phyloP scores from a whole-genome alignment of 257 asterid species.

The Cinchona pubescens region DNA sequence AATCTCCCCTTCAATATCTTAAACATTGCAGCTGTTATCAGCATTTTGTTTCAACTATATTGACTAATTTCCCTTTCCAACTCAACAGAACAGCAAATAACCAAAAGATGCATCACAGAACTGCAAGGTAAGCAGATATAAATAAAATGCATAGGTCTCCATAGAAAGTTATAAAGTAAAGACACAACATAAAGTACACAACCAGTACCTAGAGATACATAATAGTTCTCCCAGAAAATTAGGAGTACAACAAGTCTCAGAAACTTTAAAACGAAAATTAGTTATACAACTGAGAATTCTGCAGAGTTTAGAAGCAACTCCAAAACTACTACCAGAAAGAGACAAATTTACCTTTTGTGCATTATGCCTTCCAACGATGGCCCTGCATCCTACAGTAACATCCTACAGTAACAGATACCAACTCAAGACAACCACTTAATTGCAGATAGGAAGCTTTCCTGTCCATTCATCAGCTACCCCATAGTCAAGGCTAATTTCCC shows the following conservation, averaged over 20 bases:
- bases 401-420: conserved; percentile 19
- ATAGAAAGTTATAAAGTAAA: not conserved
- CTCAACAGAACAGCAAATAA: not conserved
- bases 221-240: not conserved
- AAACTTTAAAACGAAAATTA: not conserved
- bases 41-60: not conserved
- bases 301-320: not conserved
- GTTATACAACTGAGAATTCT: not conserved
- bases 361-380: conserved; percentile 13
- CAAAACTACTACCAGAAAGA: not conserved
- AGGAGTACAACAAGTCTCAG: not conserved
- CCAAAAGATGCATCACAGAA: not conserved
- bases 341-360: conserved; percentile 38
- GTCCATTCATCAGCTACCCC: conserved; percentile 72
- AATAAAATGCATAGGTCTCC: not conserved
- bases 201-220: not conserved
- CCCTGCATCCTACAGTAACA: conserved; percentile 18
- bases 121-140: not conserved
- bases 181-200: not conserved
- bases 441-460: conserved; percentile 78
- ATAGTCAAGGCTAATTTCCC: conserved; percentile 81
- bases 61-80: not conserved
- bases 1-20: not conserved
- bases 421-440: conserved; percentile 31
- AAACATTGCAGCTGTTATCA: not conserved